A percentile compares a stretch with the other conserved stretches of the same genome.
Conservation (phyloP, 495 filamentous ascomycete genomes). For the Rusavskia elegans region DNA sequence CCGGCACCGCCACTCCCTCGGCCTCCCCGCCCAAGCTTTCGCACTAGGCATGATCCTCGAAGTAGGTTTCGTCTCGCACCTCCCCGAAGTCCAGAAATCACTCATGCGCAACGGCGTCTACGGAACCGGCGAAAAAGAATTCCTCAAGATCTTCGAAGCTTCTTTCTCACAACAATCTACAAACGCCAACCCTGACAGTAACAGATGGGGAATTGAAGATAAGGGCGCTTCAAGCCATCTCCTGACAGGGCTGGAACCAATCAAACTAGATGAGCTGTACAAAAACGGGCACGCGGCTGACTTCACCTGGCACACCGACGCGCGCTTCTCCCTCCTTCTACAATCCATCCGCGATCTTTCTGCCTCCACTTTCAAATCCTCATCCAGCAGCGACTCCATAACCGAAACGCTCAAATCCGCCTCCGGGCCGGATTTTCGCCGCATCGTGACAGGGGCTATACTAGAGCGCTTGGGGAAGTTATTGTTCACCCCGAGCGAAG, state of each 20-base stretch:
- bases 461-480: conserved; percentile 9
- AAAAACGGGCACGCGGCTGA: conserved; percentile 2
- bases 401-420: too few relatives aligned
- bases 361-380: not conserved
- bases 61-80: not conserved
- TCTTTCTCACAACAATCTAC: conserved; percentile 6
- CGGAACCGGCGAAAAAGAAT: conserved; percentile 3
- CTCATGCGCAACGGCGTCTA: conserved; percentile 2
- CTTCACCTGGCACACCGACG: not conserved
- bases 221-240: too few relatives aligned
- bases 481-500: conserved; percentile 9
- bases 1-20: conserved; percentile 9
- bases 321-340: not conserved
- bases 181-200: too few relatives aligned
- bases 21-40: conserved; percentile 9
- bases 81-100: not conserved
- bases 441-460: too few relatives aligned
- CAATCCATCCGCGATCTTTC: conserved; percentile 1
- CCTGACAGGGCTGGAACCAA: not conserved
- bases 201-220: too few relatives aligned
- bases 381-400: too few relatives aligned
- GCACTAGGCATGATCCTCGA: conserved; percentile 12
- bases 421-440: too few relatives aligned
- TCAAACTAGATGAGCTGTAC: conserved; percentile 6
- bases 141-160: conserved; percentile 7